Evolutionary conservation across 2,329 filamentous ascomycete species (phyloP), one percentile per base, ranked within the genome.

Genomic region (Akanthomyces uredinophilus): DNA sequence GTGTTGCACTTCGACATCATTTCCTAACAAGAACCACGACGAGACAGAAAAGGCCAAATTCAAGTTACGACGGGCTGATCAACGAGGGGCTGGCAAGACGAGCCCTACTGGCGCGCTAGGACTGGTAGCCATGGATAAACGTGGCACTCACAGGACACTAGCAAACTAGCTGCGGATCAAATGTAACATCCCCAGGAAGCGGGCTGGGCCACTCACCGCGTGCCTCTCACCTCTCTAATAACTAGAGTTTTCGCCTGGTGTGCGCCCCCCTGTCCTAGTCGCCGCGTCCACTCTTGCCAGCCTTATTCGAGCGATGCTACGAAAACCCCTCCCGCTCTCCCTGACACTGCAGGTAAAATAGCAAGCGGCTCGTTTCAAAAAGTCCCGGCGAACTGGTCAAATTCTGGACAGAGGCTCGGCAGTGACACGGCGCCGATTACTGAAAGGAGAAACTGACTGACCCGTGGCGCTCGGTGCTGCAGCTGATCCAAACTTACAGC

Each of bases 101-200:
- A n/a, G 32, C 35, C 32, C 35, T 35, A 14, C 51, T 54, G 35
- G 13, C 35, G 51, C 32, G 29, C 32, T 35, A 35, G 51, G 27
- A 35, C 51, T 24, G 10, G 3, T 3, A 27, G 35, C 13, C 20
- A 41, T 35, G 20, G 44, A 56, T 24, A 56, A 56, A 44, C 53
- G 54, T 57, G 54, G 54, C 43, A 57, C 43, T 49, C 49, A 24
- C 43, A 57, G 41, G 54, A 37, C 43, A 39, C 54, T 57, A 57
- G 43, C 43, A 37, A 32, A 27, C 54, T 57, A 57, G 43, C 43
- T 47, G 54, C 29, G 54, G 27, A 57, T 57, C 54, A 46, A 57
- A 57, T 57, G 54, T 37, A 57, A 47, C 54, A 43, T 44, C 27
- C 27, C 43, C 53, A 43, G 43, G 27, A 57, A 37, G 41, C 54